phyloP scores from a whole-genome alignment of 2,329 filamentous ascomycete genomes.

The Fusarium annulatum region DNA sequence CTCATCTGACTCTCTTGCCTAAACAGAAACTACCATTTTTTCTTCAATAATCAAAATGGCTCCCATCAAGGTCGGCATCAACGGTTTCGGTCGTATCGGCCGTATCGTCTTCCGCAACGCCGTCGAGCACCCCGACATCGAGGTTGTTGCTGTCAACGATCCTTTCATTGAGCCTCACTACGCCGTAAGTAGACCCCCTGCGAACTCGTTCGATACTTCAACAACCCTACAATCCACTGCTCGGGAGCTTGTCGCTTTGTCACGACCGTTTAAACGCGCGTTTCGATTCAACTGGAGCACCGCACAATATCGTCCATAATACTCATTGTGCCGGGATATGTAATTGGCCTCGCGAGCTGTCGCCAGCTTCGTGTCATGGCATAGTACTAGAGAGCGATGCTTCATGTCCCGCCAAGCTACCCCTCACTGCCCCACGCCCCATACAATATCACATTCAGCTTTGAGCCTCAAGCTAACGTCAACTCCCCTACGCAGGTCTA shows the following conservation, averaged over 20 bases:
- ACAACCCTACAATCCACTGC: not conserved
- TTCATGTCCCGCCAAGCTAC: slow-evolving; percentile 17
- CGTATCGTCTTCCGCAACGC: slow-evolving; percentile 99
- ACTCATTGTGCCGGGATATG: not conserved
- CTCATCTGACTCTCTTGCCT: slow-evolving; percentile 25
- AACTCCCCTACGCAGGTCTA: slow-evolving; percentile 74
- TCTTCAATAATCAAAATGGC: slow-evolving; percentile 51
- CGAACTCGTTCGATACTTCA: slow-evolving; percentile 14
- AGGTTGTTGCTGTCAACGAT: slow-evolving; percentile 98
- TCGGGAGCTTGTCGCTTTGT: not conserved
- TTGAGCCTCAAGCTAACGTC: slow-evolving; percentile 12
- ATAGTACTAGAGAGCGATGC: not conserved
- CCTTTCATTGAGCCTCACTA: slow-evolving; percentile 99
- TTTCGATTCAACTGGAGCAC: not conserved
- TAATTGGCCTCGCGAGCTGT: not conserved
- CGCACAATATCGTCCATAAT: not conserved
- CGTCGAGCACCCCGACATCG: slow-evolving; percentile 86
- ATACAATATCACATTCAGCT: slow-evolving; percentile 4
- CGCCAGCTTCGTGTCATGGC: not conserved
- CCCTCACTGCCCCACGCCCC: slow-evolving; percentile 28
- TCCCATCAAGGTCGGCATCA: slow-evolving; percentile 89
- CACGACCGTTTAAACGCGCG: not conserved
- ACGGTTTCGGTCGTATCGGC: slow-evolving; percentile 99
- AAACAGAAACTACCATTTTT: slow-evolving; percentile 17
- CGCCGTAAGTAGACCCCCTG: slow-evolving; percentile 76